Conservation (phyloP, 2,329 filamentous ascomycete genomes). For the Aspergillus oerlinghausenensis region DNA sequence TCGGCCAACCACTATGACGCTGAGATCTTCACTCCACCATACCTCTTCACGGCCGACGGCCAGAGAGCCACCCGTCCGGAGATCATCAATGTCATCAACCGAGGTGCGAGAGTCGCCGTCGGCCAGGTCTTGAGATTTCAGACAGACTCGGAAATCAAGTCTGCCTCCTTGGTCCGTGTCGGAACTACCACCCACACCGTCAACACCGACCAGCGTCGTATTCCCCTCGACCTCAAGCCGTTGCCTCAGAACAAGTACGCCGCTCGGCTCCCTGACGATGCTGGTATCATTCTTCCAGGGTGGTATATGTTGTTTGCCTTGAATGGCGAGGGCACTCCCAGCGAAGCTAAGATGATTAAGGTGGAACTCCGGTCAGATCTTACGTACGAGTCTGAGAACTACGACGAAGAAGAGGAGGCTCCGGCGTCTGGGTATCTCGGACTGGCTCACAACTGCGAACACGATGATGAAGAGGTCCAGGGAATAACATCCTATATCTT, state of each 20-base stretch:
- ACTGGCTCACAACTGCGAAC: neutral
- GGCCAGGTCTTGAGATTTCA: neutral
- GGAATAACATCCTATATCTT: neutral
- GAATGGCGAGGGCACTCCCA: constrained; percentile 41
- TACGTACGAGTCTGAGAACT: neutral
- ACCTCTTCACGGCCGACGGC: constrained; percentile 41
- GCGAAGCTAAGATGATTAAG: constrained; percentile 41
- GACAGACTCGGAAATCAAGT: constrained; percentile 11
- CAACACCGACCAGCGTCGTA: constrained; percentile 56
- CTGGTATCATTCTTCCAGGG: constrained; percentile 49
- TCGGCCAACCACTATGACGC: constrained; percentile 50
- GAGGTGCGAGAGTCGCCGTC: neutral
- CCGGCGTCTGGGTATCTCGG: neutral
- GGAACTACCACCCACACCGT: constrained; percentile 52
- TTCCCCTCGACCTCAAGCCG: constrained; percentile 36
- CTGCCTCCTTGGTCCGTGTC: constrained; percentile 44
- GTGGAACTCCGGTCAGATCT: neutral
- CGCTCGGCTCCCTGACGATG: constrained; percentile 40
- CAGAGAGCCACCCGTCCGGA: neutral
- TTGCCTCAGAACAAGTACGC: neutral
- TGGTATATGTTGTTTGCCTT: constrained; percentile 54
- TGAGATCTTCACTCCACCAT: constrained; percentile 54
- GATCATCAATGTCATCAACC: neutral
- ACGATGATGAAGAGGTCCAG: neutral
- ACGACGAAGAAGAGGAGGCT: neutral